These are phyloP conservation scores for Pichia sp. DNA, from an alignment of 1,139 yeast species.

Conservation along the genomic window DNA sequence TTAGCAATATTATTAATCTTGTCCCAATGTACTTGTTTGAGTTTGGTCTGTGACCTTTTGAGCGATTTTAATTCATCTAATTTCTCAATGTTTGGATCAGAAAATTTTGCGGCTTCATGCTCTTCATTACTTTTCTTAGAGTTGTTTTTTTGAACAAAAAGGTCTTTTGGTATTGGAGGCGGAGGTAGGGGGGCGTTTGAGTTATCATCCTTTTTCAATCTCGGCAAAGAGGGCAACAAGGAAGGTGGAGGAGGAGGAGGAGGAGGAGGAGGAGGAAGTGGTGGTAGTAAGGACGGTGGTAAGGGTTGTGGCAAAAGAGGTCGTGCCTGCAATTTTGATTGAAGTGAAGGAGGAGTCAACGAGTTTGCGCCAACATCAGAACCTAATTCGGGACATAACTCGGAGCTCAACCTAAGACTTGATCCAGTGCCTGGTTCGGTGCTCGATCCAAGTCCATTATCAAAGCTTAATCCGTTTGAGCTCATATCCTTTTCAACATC, in stretches of 20 bases:
- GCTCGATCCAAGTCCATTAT: conserved; percentile 7
- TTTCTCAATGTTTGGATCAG: conserved; percentile 17
- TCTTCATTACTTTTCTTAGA: background rate
- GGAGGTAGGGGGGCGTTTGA: conserved; percentile 12
- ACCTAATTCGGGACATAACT: conserved; percentile 7
- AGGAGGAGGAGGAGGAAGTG: conserved; percentile 9
- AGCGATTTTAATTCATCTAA: conserved; percentile 15
- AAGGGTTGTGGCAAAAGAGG: no score
- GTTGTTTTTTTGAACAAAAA: background rate
- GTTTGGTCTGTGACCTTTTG: conserved; percentile 55
- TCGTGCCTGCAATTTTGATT: no score
- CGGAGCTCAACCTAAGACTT: conserved; percentile 11
- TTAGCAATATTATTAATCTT: conserved; percentile 63
- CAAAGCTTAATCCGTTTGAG: no score
- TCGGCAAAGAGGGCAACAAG: no score
- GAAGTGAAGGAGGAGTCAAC: no score
- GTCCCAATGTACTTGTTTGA: conserved; percentile 97
- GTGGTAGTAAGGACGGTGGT: conserved; percentile 6
- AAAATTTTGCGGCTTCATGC: conserved; percentile 6
- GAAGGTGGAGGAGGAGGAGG: background rate
- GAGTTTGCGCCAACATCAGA: no score
- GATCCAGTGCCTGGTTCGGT: conserved; percentile 11
- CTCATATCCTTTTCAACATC: no score
- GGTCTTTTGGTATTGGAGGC: background rate
- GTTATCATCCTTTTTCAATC: no score